Evolutionary conservation across 495 filamentous ascomycete species (phyloP), one percentile per base, ranked within the genome.

Genomic region (Symbiotaphrina buchneri): DNA sequence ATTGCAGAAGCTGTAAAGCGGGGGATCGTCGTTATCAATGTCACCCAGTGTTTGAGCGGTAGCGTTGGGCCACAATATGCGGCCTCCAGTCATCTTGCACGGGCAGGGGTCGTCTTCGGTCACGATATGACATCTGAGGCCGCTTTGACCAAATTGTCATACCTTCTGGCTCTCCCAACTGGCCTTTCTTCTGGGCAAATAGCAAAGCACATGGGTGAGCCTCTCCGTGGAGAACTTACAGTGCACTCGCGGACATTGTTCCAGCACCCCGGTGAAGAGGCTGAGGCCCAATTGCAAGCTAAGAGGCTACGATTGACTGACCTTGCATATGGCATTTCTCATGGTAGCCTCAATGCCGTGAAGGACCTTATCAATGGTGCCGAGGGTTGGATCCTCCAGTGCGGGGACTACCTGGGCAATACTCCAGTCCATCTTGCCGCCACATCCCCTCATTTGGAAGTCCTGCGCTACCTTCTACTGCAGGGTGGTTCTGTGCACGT

Each of bases 71-170:
- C 87, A 5, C 61, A 92, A 10, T 97, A 94, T 51, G 87, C 84
- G 10, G 71, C 87, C 0, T 85, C 76, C n/a, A 87, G 80, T 43
- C 68, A 66, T 22, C 58, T 97, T 8, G 82, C 79, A n/a, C 63
- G 68, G 14, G 81, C 80, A 3, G 87, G 87, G 3, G 78, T 97
- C 5, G 78, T 97, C 0, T 83, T 90, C 39, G 87, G 87, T 4
- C 63, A 84, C 34, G 87, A 97, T 46, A 62, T 97, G 57, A 97
- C 87, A 0, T 76, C 79, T 10, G 87, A 97, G 52, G 85, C 78
- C 10, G 87, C 87, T 0, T 59, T 95, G 37, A 91, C 87, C 1
- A 97, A 97, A 53, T 59, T 97, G 7, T 79, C 80, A 1, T 93
- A 85, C 43, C 62, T 94, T 1, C 63, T 97, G 5, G 78, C 82